These are phyloP conservation scores for Fragaria vesca DNA, from an alignment of 306 rosid genomes.

Conservation along the genomic window DNA sequence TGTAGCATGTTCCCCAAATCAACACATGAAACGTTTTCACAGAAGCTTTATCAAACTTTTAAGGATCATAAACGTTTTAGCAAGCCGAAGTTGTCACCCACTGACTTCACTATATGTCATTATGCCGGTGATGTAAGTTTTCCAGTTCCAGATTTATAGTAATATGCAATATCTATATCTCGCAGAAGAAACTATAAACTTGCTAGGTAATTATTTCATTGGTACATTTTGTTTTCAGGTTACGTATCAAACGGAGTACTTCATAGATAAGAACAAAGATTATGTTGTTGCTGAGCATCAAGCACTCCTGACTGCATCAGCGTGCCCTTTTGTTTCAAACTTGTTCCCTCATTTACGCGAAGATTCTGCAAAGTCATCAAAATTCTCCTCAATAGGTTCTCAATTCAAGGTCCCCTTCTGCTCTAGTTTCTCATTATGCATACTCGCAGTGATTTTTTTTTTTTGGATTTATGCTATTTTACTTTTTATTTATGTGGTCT, in stretches of 20 bases:
- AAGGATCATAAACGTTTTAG: slow-evolving; percentile 85
- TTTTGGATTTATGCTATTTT: slow-evolving; percentile 7
- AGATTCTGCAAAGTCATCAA: slow-evolving; percentile 83
- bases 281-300: slow-evolving; percentile 95
- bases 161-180: not conserved
- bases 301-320: slow-evolving; percentile 72
- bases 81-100: slow-evolving; percentile 91
- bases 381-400: slow-evolving; percentile 86
- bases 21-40: slow-evolving; percentile 83
- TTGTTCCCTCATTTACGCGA: slow-evolving; percentile 82
- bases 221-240: slow-evolving; percentile 54
- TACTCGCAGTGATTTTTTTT: not conserved
- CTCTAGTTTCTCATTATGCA: slow-evolving; percentile 18
- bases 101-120: slow-evolving; percentile 77
- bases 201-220: not conserved
- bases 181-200: not conserved
- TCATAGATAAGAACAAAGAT: slow-evolving; percentile 96
- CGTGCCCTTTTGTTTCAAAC: slow-evolving; percentile 80
- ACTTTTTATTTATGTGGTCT: slow-evolving; percentile 18
- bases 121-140: slow-evolving; percentile 95
- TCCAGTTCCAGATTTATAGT: slow-evolving; percentile 1
- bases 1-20: slow-evolving; percentile 99
- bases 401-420: slow-evolving; percentile 68
- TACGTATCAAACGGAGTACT: slow-evolving; percentile 87
- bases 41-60: slow-evolving; percentile 89